Evolutionary conservation across 306 rosid genomes (phyloP).

Genomic region (Citrullus amarus): DNA sequence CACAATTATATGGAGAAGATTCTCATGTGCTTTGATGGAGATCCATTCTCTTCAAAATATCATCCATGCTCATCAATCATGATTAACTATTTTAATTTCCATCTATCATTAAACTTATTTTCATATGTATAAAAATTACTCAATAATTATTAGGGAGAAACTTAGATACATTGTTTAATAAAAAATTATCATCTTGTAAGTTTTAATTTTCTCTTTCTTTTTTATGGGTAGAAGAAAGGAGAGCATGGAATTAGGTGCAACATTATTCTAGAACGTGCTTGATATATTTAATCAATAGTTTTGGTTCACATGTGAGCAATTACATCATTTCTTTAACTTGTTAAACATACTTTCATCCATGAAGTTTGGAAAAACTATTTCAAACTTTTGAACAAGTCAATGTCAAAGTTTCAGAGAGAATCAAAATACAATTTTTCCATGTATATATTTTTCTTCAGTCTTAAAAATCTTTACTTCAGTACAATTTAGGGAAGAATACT

Average conservation of each 20-base stretch:
- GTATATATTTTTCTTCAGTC: not conserved
- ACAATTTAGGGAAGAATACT: too few species aligned
- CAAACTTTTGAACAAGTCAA: not conserved
- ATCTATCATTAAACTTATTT: not conserved
- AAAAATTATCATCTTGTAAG: too few species aligned
- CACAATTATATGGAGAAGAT: not conserved
- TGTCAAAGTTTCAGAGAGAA: not conserved
- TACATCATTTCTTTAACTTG: too few species aligned
- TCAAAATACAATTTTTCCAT: not conserved
- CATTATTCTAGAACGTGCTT: too few species aligned
- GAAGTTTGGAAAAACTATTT: not conserved
- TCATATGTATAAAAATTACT: not conserved
- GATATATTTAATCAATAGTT: too few species aligned
- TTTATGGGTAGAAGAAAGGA: too few species aligned
- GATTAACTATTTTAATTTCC: not conserved
- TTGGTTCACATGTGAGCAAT: too few species aligned
- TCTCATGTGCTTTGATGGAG: not conserved
- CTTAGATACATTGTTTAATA: too few species aligned
- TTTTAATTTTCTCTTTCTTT: too few species aligned
- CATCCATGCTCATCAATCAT: not conserved
- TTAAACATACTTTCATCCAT: not conserved
- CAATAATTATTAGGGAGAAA: too few species aligned
- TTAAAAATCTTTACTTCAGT: not conserved
- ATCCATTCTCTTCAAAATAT: slow-evolving; percentile 1
- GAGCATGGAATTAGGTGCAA: too few species aligned